Percentiles rank a stretch among this genome's conserved stretches.
These are phyloP conservation scores for Rhizophagus sp. DNA, from an alignment of 192 early-diverging fungal genomes.

Conservation along the genomic window DNA sequence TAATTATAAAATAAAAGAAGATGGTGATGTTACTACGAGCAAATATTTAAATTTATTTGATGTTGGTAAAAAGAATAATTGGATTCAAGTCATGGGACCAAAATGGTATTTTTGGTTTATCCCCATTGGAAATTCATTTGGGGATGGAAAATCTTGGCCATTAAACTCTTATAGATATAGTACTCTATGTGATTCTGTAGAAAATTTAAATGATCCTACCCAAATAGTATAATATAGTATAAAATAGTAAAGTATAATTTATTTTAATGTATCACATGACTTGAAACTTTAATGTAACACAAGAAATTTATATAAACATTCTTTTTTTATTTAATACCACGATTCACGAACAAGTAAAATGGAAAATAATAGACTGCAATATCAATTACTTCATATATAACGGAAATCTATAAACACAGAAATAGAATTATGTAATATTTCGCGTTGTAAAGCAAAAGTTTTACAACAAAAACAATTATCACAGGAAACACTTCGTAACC, in stretches of 20 bases:
- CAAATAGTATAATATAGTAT: background rate
- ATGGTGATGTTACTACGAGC: slow-evolving; percentile 40
- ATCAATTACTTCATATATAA: background rate
- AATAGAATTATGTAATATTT: background rate
- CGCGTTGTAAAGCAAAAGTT: background rate
- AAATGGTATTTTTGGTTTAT: slow-evolving; percentile 55
- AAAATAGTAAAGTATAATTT: too few species aligned
- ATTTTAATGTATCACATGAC: background rate
- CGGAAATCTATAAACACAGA: background rate
- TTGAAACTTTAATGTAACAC: background rate
- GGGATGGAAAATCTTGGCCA: slow-evolving; percentile 25
- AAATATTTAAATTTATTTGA: slow-evolving; percentile 45
- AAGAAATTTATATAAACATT: background rate
- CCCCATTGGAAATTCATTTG: slow-evolving; percentile 46
- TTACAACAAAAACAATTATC: background rate
- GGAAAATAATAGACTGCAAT: background rate
- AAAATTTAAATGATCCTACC: slow-evolving; percentile 2
- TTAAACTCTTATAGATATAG: slow-evolving; percentile 27
- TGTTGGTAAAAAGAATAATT: slow-evolving; percentile 50
- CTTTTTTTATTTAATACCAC: too few species aligned
- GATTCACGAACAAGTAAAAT: too few species aligned
- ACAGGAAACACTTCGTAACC: background rate
- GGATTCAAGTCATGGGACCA: slow-evolving; percentile 58
- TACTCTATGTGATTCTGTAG: slow-evolving; percentile 28
- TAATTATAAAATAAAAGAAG: slow-evolving; percentile 34